Conservation (phyloP, 495 filamentous ascomycete species). For the Annulohypoxylon stygium region DNA sequence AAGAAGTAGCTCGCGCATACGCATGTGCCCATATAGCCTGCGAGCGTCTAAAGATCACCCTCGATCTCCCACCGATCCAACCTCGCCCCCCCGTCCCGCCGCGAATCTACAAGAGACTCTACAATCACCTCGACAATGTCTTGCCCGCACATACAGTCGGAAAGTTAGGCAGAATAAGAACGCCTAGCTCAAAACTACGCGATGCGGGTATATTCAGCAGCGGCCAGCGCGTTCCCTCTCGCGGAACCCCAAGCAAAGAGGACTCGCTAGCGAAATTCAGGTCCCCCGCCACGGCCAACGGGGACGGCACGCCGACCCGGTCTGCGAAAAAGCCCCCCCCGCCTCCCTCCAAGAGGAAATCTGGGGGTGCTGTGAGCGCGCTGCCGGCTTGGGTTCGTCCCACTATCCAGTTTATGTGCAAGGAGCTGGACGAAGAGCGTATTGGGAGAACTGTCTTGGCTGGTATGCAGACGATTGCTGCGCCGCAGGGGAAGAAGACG, state of each 20-base stretch:
- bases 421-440: slow-evolving; percentile 50
- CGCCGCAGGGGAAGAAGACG: slow-evolving; percentile 52
- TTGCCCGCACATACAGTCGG: slow-evolving; percentile 59
- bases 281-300: slow-evolving; percentile 30
- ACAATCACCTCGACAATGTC: slow-evolving; percentile 80
- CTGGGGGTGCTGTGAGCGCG: slow-evolving; percentile 49
- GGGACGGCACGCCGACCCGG: slow-evolving; percentile 40
- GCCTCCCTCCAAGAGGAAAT: slow-evolving; percentile 44
- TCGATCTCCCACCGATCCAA: slow-evolving; percentile 85
- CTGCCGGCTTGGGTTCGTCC: slow-evolving; percentile 77
- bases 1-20: slow-evolving; percentile 88
- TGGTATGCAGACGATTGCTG: slow-evolving; percentile 58
- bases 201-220: slow-evolving; percentile 46
- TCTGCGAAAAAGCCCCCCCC: slow-evolving; percentile 44
- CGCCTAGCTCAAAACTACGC: slow-evolving; percentile 47
- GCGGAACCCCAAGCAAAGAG: slow-evolving; percentile 50
- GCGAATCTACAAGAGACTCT: slow-evolving; percentile 85
- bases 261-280: slow-evolving; percentile 55
- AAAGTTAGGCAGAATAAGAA: slow-evolving; percentile 34
- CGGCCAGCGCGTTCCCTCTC: slow-evolving; percentile 40
- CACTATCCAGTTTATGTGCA: slow-evolving; percentile 73
- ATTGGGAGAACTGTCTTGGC: slow-evolving; percentile 61
- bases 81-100: slow-evolving; percentile 86
- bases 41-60: slow-evolving; percentile 82
- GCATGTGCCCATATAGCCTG: slow-evolving; percentile 94